Base-by-base conservation (phyloP, 2,329 filamentous ascomycete genomes). In the Colletotrichum caudatum region DNA sequence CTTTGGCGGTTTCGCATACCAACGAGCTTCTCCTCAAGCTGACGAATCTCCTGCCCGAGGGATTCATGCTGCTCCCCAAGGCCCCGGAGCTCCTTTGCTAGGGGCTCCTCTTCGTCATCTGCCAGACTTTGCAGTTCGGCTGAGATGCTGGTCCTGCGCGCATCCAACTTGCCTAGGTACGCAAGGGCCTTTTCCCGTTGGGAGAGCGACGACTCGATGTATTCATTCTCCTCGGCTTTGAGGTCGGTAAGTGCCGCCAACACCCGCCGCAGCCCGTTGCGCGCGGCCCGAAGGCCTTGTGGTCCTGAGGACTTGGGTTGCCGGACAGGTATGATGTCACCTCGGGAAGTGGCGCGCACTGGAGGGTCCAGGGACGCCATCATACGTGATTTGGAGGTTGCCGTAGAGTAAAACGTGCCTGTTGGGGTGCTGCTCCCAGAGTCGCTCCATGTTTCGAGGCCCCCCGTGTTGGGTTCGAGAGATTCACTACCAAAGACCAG, bases 221-320 rank as follows among this genome's bases (percentile, higher is more conserved):
- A 83, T 0, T 85, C 83, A n/a, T 90, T 84, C 80, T 94, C 92
- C 69, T 94, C 91, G 4, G 84, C 83, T 77, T 94, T 94, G 35
- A 95, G 81, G 11, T 86, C 85, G 0, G 88, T 89, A 6, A 95
- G 82, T 64, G 90, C 88, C 3, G 85, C 82, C 78, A 95, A 92
- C 60, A 88, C 86, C 61, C 84, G 86, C 20, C 88, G 85, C 9
- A 95, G 86, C 0, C 90, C 91, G 37, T 86, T 84, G n/a, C 93
- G 86, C 1, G 92, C 91, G 23, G 87, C 86, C 37, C 85, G 85
- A 18, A 94, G 83, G 0, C 90, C 87, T 11, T 88, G 78, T 46
- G 85, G 88, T 66, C 84, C 85, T 54, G 81, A 75, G 20, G 75
- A 73, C 39, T 82, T 83, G 0, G 89, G 89, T 74, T 91, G 89